Evolutionary conservation across 257 asterid genomes (phyloP).

Genomic region (Capsicum baccatum): DNA sequence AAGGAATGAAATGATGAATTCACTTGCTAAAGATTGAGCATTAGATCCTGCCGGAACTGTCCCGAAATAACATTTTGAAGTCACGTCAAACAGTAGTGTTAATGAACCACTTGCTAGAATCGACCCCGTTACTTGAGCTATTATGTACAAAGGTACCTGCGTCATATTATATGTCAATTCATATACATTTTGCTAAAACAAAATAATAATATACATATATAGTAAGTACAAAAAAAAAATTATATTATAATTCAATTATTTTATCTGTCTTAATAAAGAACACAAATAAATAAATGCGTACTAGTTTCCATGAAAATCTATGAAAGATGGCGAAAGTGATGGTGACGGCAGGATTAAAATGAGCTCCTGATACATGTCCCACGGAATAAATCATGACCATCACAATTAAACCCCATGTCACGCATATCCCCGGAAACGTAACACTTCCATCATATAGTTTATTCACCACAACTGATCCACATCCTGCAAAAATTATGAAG

Average conservation of each 20-base stretch:
- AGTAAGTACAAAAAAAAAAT: no score
- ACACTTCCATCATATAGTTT: conserved; percentile 53
- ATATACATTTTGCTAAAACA: background rate
- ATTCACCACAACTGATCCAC: conserved; percentile 70
- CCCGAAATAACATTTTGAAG: conserved; percentile 57
- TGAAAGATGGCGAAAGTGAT: conserved; percentile 51
- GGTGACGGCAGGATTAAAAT: no score
- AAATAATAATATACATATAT: no score
- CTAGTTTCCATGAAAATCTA: conserved; percentile 73
- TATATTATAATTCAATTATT: no score
- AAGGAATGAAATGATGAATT: conserved; percentile 68
- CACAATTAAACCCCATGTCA: conserved; percentile 30
- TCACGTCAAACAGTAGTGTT: conserved; percentile 50
- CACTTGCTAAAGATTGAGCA: conserved; percentile 64
- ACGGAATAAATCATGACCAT: no score
- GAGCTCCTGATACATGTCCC: no score
- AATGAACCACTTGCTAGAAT: conserved; percentile 65
- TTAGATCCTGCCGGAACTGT: conserved; percentile 67
- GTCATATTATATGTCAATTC: background rate
- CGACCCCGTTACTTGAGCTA: conserved; percentile 65
- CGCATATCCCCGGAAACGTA: conserved; percentile 71
- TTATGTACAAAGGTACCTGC: conserved; percentile 67
- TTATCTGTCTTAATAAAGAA: background rate
- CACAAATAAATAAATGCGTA: conserved; percentile 11
- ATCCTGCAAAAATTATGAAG: conserved; percentile 67